These are phyloP conservation scores for Chlamydomonas applanata DNA, from an alignment of 139 green algal genomes.

Conservation along the genomic window DNA sequence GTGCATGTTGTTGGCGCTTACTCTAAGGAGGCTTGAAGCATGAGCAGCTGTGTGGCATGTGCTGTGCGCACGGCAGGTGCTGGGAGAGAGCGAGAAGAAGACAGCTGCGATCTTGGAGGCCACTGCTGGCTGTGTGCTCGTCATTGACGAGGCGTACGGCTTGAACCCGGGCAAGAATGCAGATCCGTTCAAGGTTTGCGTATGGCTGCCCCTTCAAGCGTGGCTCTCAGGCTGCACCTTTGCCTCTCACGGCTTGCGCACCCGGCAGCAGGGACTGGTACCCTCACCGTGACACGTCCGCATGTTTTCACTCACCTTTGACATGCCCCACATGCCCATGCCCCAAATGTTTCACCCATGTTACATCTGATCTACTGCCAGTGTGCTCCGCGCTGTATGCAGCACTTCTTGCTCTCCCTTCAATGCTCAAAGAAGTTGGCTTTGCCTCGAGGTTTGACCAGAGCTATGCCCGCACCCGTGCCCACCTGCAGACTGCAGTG, in stretches of 20 bases:
- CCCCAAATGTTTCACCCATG: too few relatives aligned
- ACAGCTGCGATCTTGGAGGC: slow-evolving; percentile 47
- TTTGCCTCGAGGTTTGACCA: background rate
- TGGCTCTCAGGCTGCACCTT: too few relatives aligned
- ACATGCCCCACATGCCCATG: too few relatives aligned
- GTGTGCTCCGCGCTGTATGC: background rate
- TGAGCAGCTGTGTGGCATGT: too few relatives aligned
- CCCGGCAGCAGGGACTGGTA: too few relatives aligned
- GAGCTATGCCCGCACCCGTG: background rate
- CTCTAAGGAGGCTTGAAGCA: too few relatives aligned
- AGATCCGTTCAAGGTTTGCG: slow-evolving; percentile 40
- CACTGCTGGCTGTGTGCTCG: slow-evolving; percentile 43
- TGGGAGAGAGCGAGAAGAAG: slow-evolving; percentile 44
- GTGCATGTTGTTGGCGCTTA: too few relatives aligned
- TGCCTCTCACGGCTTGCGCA: too few relatives aligned
- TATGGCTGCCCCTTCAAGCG: background rate
- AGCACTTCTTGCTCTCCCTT: too few relatives aligned
- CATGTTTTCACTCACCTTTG: too few relatives aligned
- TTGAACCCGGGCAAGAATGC: slow-evolving; percentile 13
- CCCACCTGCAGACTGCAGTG: slow-evolving; percentile 30
- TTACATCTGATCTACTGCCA: too few relatives aligned
- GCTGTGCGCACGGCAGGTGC: slow-evolving; percentile 31
- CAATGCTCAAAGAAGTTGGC: background rate
- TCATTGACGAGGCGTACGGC: slow-evolving; percentile 57
- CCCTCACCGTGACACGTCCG: too few relatives aligned